A percentile compares a stretch with the other conserved stretches of the same genome.
Conservation (phyloP, 306 rosid genomes). For the Styphnolobium japonicum region DNA sequence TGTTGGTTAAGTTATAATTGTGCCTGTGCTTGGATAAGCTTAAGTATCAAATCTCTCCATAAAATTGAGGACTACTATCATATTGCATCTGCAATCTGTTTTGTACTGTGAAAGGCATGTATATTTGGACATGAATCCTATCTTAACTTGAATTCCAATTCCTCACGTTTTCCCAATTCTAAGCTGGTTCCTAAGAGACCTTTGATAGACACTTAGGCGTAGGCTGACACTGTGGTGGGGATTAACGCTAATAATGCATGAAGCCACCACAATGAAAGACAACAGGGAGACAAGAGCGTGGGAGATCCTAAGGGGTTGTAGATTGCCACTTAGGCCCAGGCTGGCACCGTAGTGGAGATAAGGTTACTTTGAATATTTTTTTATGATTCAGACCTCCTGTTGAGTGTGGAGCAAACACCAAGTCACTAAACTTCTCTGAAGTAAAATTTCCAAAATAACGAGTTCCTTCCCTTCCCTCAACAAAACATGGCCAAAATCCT, state of each 20-base stretch:
- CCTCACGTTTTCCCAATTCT: not conserved
- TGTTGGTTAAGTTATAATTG: not conserved
- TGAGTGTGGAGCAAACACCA: not conserved
- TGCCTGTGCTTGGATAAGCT: not conserved
- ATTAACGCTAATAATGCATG: not conserved
- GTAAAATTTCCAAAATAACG: not conserved
- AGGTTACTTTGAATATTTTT: not conserved
- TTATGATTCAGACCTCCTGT: not conserved
- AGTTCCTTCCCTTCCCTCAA: not conserved
- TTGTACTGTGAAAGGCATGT: not conserved
- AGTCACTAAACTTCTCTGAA: not conserved
- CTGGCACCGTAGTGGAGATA: not conserved
- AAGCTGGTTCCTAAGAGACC: not conserved
- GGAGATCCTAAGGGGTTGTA: not conserved
- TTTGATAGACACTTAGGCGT: not conserved
- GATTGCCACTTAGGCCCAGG: not conserved
- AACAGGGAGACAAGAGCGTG: not conserved
- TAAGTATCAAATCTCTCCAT: not conserved
- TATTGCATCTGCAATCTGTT: not conserved
- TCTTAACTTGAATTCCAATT: not conserved
- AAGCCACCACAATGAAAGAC: not conserved
- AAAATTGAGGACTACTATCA: not conserved
- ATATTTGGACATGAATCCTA: not conserved
- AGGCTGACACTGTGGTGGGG: not conserved
- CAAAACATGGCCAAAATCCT: not conserved